Evolutionary conservation across 139 green algal genomes (phyloP).

Genomic region (Klebsormidium nitens): DNA sequence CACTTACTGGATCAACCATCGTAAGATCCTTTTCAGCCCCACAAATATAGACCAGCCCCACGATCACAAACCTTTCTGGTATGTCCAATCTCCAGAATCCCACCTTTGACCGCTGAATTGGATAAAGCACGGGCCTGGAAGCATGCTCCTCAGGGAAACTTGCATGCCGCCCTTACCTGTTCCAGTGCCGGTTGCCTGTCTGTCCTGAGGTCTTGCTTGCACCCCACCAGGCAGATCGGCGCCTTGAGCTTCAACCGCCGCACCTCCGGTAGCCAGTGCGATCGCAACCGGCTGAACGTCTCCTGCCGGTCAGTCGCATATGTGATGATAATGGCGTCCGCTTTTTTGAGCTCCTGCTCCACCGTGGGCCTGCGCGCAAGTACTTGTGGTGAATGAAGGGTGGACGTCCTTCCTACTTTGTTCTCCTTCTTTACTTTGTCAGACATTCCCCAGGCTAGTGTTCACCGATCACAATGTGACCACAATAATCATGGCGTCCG

Average conservation of each 20-base stretch:
- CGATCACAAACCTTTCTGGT: no score
- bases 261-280: constrained; percentile 67
- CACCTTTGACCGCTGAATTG: no score
- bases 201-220: constrained; percentile 59
- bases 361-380: constrained; percentile 29
- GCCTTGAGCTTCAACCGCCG: constrained; percentile 30
- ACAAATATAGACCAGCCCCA: no score
- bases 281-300: constrained; percentile 54
- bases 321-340: constrained; percentile 68
- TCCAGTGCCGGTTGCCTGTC: constrained; percentile 48
- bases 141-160: neutral
- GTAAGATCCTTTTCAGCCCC: no score
- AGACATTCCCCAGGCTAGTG: constrained; percentile 18
- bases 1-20: no score
- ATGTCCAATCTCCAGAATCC: no score
- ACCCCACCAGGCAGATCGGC: constrained; percentile 68
- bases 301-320: constrained; percentile 25
- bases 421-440: no score
- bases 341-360: constrained; percentile 38
- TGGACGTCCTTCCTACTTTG: no score
- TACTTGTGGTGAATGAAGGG: no score
- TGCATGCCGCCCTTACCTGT: constrained; percentile 38
- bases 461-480: neutral
- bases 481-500: neutral
- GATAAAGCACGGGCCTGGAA: no score